Evolutionary conservation across 1,284 basidiomycete genomes (phyloP), one percentile per base, ranked within the genome.

Genomic region (Hymenochaete sp.): DNA sequence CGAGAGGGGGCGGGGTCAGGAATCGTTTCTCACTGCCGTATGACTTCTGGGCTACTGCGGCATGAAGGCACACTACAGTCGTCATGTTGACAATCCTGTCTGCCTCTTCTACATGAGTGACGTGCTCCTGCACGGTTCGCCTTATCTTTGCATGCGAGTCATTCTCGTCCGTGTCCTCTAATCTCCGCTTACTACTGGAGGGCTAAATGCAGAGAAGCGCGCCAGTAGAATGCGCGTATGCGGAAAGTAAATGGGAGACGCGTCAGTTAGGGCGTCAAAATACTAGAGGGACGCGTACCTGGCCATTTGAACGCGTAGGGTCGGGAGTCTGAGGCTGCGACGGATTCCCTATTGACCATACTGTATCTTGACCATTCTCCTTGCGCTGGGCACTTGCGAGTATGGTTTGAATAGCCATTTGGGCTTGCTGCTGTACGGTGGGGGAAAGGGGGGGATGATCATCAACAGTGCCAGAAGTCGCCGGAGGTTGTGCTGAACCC

Each of bases 1-100:
- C 88, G 51, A 92, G 77, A 13, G 89, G 89, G 3, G 89, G 89
- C 2, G 89, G 89, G 58, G 87, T 90, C 40, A 93, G 75, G 60
- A 91, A 92, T 42, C 89, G 85, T 63, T 93, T 93, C 66, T 93
- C 89, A 60, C 79, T 87, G 44, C 89, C 89, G 59, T 93, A 93
- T 7, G 87, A 91, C 64, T 93, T 93, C 67, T 92, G 89, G 0
- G 89, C 89, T 38, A 91, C 89, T 14, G 88, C 86, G 25, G 89
- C 88, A 55, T 92, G 88, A 28, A 89, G 67, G 56, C 88, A 91
- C 50, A 89, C 77, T 26, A 92, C 84, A 32, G 87, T 92, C 36
- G 89, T 91, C 86, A 89, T 88, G 48, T 82, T 79, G 65, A 83
- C 72, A 53, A 82, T 73, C 52, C 79, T 79, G 41, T 74, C 62